These are phyloP conservation scores for Zygotorulaspora chibaensis DNA, from an alignment of 805 yeast species.

Conservation along the genomic window DNA sequence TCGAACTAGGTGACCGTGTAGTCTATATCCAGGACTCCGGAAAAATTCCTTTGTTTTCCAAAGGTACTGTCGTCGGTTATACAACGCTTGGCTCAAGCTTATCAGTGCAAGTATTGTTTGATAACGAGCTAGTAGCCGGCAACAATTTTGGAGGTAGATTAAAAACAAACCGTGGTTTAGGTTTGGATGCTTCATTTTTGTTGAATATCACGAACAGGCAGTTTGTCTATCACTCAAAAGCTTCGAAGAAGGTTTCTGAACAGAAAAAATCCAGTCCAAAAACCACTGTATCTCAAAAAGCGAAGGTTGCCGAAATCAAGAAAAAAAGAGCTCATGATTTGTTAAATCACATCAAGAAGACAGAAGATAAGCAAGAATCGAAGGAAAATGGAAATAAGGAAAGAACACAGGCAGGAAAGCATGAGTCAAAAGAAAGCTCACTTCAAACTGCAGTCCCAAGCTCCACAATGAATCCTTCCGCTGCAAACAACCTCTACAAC, in stretches of 20 bases:
- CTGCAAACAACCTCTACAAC: slow-evolving; percentile 33
- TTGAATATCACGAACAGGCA: slow-evolving; percentile 74
- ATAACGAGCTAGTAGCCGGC: slow-evolving; percentile 77
- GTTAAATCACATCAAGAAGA: slow-evolving; percentile 42
- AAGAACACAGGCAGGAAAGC: background rate
- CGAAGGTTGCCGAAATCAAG: slow-evolving; percentile 28
- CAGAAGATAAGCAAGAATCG: slow-evolving; percentile 9
- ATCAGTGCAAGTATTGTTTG: slow-evolving; percentile 77
- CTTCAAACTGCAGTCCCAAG: background rate
- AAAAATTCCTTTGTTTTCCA: slow-evolving; percentile 78
- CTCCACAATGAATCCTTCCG: slow-evolving; percentile 2
- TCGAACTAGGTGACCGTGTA: slow-evolving; percentile 85
- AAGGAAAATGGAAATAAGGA: slow-evolving; percentile 2
- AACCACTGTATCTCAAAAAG: slow-evolving; percentile 16
- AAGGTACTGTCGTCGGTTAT: slow-evolving; percentile 87
- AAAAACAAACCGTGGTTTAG: slow-evolving; percentile 73
- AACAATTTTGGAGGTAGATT: slow-evolving; percentile 75
- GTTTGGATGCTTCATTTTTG: slow-evolving; percentile 75
- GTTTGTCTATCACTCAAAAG: slow-evolving; percentile 68
- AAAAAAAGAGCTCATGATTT: slow-evolving; percentile 41
- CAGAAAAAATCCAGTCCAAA: slow-evolving; percentile 29
- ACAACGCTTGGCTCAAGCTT: slow-evolving; percentile 50
- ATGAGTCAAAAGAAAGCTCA: background rate
- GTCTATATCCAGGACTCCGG: slow-evolving; percentile 82
- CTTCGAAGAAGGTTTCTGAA: slow-evolving; percentile 42